Base-by-base conservation (phyloP, 2,329 filamentous ascomycete genomes). In the Celoporthe dispersa region DNA sequence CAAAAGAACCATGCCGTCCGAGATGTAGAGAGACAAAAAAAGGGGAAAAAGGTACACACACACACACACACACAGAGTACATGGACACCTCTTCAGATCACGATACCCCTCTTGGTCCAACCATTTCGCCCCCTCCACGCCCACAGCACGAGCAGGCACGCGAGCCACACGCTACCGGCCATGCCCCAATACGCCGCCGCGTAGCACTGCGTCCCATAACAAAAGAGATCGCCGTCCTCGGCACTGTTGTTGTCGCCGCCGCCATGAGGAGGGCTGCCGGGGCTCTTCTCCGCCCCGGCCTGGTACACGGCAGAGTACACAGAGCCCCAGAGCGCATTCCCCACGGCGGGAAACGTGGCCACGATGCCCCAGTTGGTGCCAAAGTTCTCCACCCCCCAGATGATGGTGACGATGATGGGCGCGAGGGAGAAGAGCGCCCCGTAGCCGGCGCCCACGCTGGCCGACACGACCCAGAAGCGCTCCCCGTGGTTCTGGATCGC, bases 381-480 rank as follows among this genome's bases (percentile, higher is more conserved):
- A 78, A 99, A 98, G 79, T 98, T 99, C 83, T 98, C 94, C 0
- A 97, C 94, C 35, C 96, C 96, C 96, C 96, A 99, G 61, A 99
- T 95, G 12, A 98, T 94, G n/a, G 91, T 94, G 75, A 98, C 92
- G 69, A 98, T 93, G 73, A 98, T 94, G 2, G 96, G 96, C 0
- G 92, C 92, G 7, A 98, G 86, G 63, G 90, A 92, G 83, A 98
- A 99, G 31, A 94, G 89, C 41, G 94, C 94, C 60, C 96, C 96
- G 78, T 99, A 98, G 60, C 96, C 96, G 1, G 94, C 91, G 8
- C 96, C 96, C 8, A 99, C 90, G 1, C 94, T 86, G 0, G 91
- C 88, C 0, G 94, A 97, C 11, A 97, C 92, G 63, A 95, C 81
- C 87, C 94, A 95, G 82, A 98, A 97, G 48, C 93, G 88, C 64